Evolutionary conservation across 2,329 filamentous ascomycete species (phyloP), one percentile per base, ranked within the genome.

Genomic region (Pezicula radicicola): DNA sequence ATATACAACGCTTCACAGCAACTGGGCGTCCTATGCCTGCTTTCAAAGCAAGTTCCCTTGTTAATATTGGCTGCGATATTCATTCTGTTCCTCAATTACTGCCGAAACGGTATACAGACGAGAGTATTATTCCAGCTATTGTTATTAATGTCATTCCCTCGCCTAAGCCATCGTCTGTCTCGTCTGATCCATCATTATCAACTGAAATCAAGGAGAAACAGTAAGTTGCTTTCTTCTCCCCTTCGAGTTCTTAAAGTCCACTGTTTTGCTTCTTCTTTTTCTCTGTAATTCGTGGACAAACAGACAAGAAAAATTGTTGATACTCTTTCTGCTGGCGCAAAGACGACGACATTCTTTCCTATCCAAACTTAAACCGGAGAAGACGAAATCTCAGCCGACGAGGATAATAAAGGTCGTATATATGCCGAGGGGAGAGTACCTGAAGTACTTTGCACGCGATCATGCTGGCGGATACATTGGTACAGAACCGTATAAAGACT

Each of bases 111-210:
- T 60, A 63, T 39, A 65, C 63, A 16, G 63, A 66, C 37, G 64
- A 66, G 15, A 60, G 57, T n/a, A 60, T 66, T 30, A 63, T 66
- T 10, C 63, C 64, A 2, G 64, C 61, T 1, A 64, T 66, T 45
- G 47, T 66, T 4, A 53, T 54, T 8, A 50, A 54, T 33, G 50
- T 57, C 28, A 50, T 57, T 10, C 42, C 51, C 18, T 33, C 45
- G 2, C 28, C 49, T 2, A 35, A 50, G 16, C 7, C 27, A 10
- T 33, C 30, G 9, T 33, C 30, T 13, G 9, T 33, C 12, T 33
- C 30, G 3, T 10, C 30, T 5, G 12, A 33, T 13, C 30, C 30
- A 33, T 33, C 30, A 33, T 10, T 13, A 33, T 13, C 30, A 33
- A 6, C 30, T 5, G 30, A 13, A 2, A 27, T 39, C 3, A 42